Conservation (phyloP, 2,329 filamentous ascomycete genomes). For the Cladophialophora bantiana region DNA sequence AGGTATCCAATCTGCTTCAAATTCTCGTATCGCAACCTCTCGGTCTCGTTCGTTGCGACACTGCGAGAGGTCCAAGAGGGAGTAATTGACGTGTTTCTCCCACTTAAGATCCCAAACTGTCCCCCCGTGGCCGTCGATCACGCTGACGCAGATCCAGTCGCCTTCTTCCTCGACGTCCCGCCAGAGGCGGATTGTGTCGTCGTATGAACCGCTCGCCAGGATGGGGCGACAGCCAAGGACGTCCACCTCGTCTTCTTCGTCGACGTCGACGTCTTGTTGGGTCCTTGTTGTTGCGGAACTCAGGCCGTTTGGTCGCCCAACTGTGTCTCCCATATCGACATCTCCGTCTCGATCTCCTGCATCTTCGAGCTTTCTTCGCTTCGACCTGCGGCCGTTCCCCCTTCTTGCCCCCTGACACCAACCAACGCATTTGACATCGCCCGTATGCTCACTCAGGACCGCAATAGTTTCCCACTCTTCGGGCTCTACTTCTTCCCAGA, state of each 20-base stretch:
- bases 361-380: slow-evolving; percentile 27
- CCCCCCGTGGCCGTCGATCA: slow-evolving; percentile 78
- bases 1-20: slow-evolving; percentile 48
- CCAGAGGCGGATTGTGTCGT: slow-evolving; percentile 89
- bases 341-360: slow-evolving; percentile 18
- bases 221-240: slow-evolving; percentile 60
- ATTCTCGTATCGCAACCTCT: slow-evolving; percentile 32
- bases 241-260: slow-evolving; percentile 27
- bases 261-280: slow-evolving; percentile 3
- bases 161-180: slow-evolving; percentile 75
- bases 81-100: slow-evolving; percentile 49
- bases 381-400: slow-evolving; percentile 21
- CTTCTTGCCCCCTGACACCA: slow-evolving; percentile 76
- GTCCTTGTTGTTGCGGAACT: not conserved
- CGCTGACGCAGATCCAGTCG: slow-evolving; percentile 89
- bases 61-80: slow-evolving; percentile 20
- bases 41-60: slow-evolving; percentile 13
- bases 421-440: slow-evolving; percentile 90
- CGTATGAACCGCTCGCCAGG: slow-evolving; percentile 90
- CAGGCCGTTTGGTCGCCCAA: slow-evolving; percentile 7
- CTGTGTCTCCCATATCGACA: slow-evolving; percentile 28
- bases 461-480: slow-evolving; percentile 97
- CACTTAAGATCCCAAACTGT: slow-evolving; percentile 91
- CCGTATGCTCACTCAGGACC: slow-evolving; percentile 91
- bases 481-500: slow-evolving; percentile 94